A percentile compares a stretch with the other conserved stretches of the same genome.
Conservation (phyloP, 768 basidiomycete species). For the Gymnopilus junonius region DNA sequence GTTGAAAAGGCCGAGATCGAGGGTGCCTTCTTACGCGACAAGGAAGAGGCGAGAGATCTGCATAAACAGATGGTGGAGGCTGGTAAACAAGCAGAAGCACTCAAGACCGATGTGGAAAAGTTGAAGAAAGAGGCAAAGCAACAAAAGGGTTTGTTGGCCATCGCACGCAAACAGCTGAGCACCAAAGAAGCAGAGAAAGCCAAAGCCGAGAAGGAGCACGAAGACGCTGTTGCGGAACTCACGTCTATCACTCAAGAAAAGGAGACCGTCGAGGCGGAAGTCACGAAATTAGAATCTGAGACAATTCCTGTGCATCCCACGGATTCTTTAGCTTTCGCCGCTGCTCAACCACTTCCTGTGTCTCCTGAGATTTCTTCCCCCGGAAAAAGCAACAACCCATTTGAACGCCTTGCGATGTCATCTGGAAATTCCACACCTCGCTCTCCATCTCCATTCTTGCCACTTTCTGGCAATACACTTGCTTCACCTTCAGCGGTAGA, state of each 20-base stretch:
- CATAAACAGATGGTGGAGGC: conserved; percentile 85
- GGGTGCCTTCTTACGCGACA: conserved; percentile 84
- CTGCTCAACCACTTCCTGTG: conserved; percentile 71
- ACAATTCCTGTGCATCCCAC: conserved; percentile 39
- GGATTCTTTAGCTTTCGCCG: conserved; percentile 61
- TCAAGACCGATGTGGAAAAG: conserved; percentile 84
- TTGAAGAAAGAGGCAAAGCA: conserved; percentile 93
- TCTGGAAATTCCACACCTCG: conserved; percentile 46
- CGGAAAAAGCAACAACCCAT: conserved; percentile 89
- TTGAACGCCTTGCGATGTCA: conserved; percentile 69
- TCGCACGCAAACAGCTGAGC: conserved; percentile 91
- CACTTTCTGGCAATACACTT: conserved; percentile 38
- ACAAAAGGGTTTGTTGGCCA: conserved; percentile 93
- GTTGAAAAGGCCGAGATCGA: conserved; percentile 94
- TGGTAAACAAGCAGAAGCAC: conserved; percentile 67
- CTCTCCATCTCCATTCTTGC: conserved; percentile 64
- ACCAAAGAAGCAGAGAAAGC: conserved; percentile 80
- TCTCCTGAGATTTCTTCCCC: conserved; percentile 67
- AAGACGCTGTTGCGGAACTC: conserved; percentile 63
- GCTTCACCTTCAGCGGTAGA: conserved; percentile 21
- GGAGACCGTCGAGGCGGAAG: conserved; percentile 56
- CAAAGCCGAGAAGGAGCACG: conserved; percentile 72
- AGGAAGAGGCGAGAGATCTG: conserved; percentile 89
- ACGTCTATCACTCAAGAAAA: conserved; percentile 57
- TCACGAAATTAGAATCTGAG: conserved; percentile 34